Evolutionary conservation across 2,329 filamentous ascomycete genomes (phyloP).

Genomic region (Fusarium sp.): DNA sequence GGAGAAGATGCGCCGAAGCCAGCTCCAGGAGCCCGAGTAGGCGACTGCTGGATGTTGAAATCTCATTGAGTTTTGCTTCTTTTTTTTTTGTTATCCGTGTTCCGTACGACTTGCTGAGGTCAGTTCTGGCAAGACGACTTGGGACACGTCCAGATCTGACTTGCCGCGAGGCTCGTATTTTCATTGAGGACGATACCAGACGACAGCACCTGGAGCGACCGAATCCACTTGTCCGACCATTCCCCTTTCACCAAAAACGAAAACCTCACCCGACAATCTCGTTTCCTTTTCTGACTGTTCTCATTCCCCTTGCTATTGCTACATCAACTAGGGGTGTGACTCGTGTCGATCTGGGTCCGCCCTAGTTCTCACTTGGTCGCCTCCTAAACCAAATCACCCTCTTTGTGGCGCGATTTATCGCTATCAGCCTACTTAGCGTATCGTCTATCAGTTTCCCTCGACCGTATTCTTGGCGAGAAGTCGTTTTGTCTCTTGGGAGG

Average conservation of each 20-base stretch:
- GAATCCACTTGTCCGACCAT: conserved; percentile 28
- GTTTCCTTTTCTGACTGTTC: conserved; percentile 43
- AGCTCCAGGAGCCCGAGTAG: conserved; percentile 70
- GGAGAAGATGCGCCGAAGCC: conserved; percentile 97
- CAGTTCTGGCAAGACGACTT: conserved; percentile 63
- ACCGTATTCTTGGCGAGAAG: conserved; percentile 30
- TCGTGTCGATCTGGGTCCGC: conserved; percentile 15
- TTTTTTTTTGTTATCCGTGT: conserved; percentile 29
- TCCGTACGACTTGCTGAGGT: conserved; percentile 49
- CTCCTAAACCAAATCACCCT: conserved; percentile 34
- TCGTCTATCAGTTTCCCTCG: conserved; percentile 37
- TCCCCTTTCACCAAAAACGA: conserved; percentile 32
- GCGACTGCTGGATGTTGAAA: conserved; percentile 7
- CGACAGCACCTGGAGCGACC: conserved; percentile 56
- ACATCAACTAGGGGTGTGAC: conserved; percentile 24
- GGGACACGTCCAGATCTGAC: conserved; percentile 67
- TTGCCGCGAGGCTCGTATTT: conserved; percentile 71
- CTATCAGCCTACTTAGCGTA: conserved; percentile 32
- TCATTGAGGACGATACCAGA: conserved; percentile 59
- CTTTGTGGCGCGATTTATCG: conserved; percentile 39
- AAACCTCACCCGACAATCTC: conserved; percentile 38
- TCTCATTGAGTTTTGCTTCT: conserved; percentile 46
- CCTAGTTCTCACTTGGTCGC: conserved; percentile 26
- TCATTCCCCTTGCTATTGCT: conserved; percentile 41
- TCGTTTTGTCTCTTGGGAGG: conserved; percentile 32